Conservation (phyloP, 1,284 basidiomycete genomes). For the Pseudozyma thailandica region DNA sequence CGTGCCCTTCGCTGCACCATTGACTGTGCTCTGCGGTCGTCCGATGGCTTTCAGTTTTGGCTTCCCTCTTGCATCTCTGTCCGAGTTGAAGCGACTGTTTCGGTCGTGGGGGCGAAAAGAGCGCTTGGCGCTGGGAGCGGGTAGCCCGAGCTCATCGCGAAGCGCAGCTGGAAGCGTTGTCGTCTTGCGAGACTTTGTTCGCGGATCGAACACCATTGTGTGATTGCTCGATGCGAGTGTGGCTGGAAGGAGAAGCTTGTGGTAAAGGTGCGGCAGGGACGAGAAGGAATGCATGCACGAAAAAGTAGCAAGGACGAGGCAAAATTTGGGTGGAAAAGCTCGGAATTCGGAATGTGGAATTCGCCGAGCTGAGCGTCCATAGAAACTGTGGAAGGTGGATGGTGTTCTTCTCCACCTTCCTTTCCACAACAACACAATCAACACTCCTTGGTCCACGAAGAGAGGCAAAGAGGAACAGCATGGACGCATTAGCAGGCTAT, state of each 20-base stretch:
- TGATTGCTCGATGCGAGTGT: neutral
- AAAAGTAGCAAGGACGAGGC: neutral
- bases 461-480: constrained; percentile 1
- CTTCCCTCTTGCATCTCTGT: constrained; percentile 2
- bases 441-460: neutral
- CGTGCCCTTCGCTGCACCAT: constrained; percentile 18
- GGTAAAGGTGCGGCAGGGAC: neutral
- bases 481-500: constrained; percentile 53
- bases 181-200: constrained; percentile 48
- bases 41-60: constrained; percentile 36
- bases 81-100: constrained; percentile 6
- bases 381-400: neutral
- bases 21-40: constrained; percentile 15
- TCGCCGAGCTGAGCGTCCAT: neutral
- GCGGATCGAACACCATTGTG: constrained; percentile 42
- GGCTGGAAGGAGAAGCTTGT: neutral
- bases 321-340: constrained; percentile 21
- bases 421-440: neutral
- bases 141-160: constrained; percentile 61
- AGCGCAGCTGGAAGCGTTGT: constrained; percentile 60
- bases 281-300: constrained; percentile 1
- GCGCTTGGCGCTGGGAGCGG: constrained; percentile 23
- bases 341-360: constrained; percentile 14
- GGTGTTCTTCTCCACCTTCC: neutral
- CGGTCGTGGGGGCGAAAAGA: constrained; percentile 25